Conservation (phyloP, 2,329 filamentous ascomycete species). For the Exophiala bonariae region DNA sequence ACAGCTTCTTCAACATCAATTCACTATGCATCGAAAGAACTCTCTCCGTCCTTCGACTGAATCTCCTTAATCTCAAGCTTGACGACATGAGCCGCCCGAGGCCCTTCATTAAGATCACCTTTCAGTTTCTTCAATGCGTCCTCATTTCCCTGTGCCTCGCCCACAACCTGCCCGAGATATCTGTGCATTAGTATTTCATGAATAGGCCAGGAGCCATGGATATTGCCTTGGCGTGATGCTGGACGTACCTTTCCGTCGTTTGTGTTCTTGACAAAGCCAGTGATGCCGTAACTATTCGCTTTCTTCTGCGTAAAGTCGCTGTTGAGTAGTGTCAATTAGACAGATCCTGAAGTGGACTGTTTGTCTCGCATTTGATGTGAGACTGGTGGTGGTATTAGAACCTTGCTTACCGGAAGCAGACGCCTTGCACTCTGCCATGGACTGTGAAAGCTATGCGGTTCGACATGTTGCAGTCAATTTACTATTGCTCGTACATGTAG, state of each 20-base stretch:
- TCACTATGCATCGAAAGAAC: constrained; percentile 14
- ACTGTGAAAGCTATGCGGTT: constrained; percentile 27
- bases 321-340: background rate
- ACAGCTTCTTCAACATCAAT: too few species aligned
- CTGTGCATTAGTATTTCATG: too few species aligned
- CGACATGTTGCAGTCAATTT: constrained; percentile 14
- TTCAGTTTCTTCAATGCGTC: constrained; percentile 68
- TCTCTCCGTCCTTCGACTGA: constrained; percentile 65
- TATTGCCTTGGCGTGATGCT: too few species aligned
- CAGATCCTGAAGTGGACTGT: too few species aligned
- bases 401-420: constrained; percentile 26
- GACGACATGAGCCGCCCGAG: constrained; percentile 69
- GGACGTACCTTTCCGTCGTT: constrained; percentile 42
- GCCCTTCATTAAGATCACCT: constrained; percentile 73
- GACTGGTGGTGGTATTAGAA: background rate
- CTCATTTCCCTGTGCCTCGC: constrained; percentile 78
- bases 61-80: constrained; percentile 71
- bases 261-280: constrained; percentile 51
- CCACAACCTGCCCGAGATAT: constrained; percentile 69
- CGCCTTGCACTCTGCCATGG: constrained; percentile 28
- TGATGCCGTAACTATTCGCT: constrained; percentile 44
- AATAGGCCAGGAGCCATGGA: too few species aligned
- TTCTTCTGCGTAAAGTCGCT: constrained; percentile 46
- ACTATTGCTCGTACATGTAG: too few species aligned
- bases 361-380: too few species aligned